Base-by-base conservation (phyloP, 148 eudicot species). In the Polygonum aviculare region DNA sequence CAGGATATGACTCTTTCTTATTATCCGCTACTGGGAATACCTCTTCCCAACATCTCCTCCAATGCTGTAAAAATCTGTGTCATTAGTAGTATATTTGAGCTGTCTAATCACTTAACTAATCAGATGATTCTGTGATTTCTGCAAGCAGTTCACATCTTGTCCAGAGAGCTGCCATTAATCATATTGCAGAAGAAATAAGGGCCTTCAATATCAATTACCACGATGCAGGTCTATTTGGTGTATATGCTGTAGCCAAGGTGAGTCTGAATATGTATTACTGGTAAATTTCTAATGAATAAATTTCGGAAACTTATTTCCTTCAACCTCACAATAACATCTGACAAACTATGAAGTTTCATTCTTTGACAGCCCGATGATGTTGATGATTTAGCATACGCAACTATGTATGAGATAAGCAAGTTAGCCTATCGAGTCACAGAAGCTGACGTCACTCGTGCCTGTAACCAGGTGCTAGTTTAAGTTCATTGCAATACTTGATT, bases 391-490 rank as follows among this genome's bases (percentile, higher is more conserved):
- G 81, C 98, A 49, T 90, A 86, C 82, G 88, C 87, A 45, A 88
- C 88, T 59, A 91, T 94, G 97, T 81, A 88, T 50, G 93, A 88
- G 83, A 49, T 87, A 5, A 88, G 90, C 85, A 94, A 90, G 82
- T 67, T 94, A 75, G 86, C 88, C 75, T 91, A 94, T 54, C 85
- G 90, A 40, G 93, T 91, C 54, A 81, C 91, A 8, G 93, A 91
- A n/a, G 97, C 78, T 36, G 98, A 91, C 79, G 97, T 94, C 26
- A 86, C 81, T 74, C 93, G 98, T 70, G 97, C 94, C 76, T 78
- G 89, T 80, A 94, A 94, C 80, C 93, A 91, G 94, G 97, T 94
- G 78, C 10, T 40, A 72, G 26, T 21, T 44, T 72, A 7, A 44
- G 47, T 44, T 44, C 47, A 19, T 72, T 44, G 40, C 44, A 16